phyloP scores from a whole-genome alignment of 2,329 filamentous ascomycete species.

The Diaporthe vexans region DNA sequence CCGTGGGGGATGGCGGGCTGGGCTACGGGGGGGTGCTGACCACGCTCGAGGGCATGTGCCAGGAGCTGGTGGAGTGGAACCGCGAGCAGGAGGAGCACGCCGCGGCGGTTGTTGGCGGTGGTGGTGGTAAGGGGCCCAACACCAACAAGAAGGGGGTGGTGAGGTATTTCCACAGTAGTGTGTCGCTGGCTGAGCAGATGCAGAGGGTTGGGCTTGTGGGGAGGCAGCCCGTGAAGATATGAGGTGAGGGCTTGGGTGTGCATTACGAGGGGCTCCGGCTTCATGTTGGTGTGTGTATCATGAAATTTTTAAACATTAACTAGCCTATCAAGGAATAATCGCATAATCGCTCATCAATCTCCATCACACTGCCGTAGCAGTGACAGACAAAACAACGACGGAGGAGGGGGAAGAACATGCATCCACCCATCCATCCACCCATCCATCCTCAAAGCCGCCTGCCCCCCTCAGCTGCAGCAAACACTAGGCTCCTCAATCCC shows the following conservation, averaged over 20 bases:
- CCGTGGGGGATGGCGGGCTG: conserved; percentile 54
- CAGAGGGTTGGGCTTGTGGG: conserved; percentile 45
- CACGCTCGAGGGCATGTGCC: conserved; percentile 57
- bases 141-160: too few species aligned
- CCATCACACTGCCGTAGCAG: neutral
- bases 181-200: conserved; percentile 56
- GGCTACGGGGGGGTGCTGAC: conserved; percentile 56
- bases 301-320: neutral
- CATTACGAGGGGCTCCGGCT: too few species aligned
- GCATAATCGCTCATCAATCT: conserved; percentile 1
- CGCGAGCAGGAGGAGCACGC: conserved; percentile 49
- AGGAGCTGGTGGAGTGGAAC: conserved; percentile 59
- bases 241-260: too few species aligned
- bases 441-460: too few species aligned
- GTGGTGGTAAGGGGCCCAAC: too few species aligned
- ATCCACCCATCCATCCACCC: too few species aligned
- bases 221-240: conserved; percentile 24
- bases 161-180: conserved; percentile 55
- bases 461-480: conserved; percentile 58
- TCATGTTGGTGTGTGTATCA: too few species aligned
- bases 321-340: conserved; percentile 13
- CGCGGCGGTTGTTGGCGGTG: too few species aligned
- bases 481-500: conserved; percentile 62
- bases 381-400: neutral
- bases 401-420: too few species aligned